Evolutionary conservation across 257 asterid species (phyloP).

Genomic region (Lycium barbarum): DNA sequence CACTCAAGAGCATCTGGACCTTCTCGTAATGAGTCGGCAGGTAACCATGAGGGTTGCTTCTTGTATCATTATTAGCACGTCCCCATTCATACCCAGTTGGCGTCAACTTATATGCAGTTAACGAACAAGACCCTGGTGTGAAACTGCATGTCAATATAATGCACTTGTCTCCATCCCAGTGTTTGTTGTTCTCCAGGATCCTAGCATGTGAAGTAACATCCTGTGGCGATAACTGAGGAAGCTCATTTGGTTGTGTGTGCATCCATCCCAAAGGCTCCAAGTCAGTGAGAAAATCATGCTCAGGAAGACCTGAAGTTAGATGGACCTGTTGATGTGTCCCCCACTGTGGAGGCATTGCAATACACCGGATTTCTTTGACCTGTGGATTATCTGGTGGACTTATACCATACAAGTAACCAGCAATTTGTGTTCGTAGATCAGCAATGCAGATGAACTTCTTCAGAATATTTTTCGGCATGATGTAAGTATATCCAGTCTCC

Average conservation of each 20-base stretch:
- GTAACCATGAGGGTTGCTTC: constrained; percentile 92
- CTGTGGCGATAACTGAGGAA: constrained; percentile 97
- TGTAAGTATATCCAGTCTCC: constrained; percentile 98
- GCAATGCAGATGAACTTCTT: constrained; percentile 98
- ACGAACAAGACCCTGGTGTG: constrained; percentile 96
- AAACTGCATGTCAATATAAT: constrained; percentile 95
- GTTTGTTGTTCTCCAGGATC: constrained; percentile 79
- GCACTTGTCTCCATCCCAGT: constrained; percentile 99
- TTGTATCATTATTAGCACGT: constrained; percentile 84
- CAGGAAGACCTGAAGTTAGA: constrained; percentile 89
- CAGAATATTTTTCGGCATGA: constrained; percentile 96
- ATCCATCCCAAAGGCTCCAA: constrained; percentile 99
- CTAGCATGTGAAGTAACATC: constrained; percentile 85
- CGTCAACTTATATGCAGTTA: constrained; percentile 91
- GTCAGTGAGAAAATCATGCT: constrained; percentile 86
- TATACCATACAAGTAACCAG: constrained; percentile 90
- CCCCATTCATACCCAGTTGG: constrained; percentile 98
- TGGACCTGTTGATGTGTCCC: constrained; percentile 98
- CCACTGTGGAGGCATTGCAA: constrained; percentile 97
- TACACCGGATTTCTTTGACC: constrained; percentile 97
- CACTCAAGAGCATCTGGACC: constrained; percentile 97
- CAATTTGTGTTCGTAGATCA: constrained; percentile 90
- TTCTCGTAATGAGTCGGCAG: constrained; percentile 95
- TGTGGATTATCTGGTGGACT: constrained; percentile 99
- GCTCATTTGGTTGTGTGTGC: constrained; percentile 99